These are phyloP conservation scores for Recurvomyces mirabilis DNA, from an alignment of 495 filamentous ascomycete species.

Conservation along the genomic window DNA sequence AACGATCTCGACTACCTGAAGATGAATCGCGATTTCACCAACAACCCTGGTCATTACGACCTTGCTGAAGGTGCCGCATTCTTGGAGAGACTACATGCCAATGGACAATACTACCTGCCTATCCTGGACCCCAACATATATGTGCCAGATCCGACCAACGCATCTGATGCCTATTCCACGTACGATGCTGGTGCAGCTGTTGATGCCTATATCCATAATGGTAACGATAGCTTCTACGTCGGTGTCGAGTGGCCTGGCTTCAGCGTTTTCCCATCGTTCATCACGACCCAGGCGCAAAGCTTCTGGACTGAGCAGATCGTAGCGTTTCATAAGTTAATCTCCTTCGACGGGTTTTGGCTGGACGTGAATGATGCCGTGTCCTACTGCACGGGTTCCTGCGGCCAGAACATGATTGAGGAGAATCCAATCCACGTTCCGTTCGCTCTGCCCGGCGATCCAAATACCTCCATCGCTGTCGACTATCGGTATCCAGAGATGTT, in stretches of 20 bases:
- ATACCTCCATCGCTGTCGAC: slow-evolving; percentile 8
- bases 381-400: slow-evolving; percentile 19
- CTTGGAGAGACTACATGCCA: slow-evolving; percentile 15
- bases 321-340: slow-evolving; percentile 9
- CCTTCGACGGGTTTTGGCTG: slow-evolving; percentile 20
- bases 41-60: slow-evolving; percentile 10
- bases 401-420: slow-evolving; percentile 4
- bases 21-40: slow-evolving; percentile 16
- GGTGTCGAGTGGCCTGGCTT: slow-evolving; percentile 21
- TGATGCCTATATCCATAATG: slow-evolving; percentile 14
- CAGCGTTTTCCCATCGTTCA: slow-evolving; percentile 14
- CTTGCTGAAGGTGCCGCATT: slow-evolving; percentile 13
- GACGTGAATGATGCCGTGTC: slow-evolving; percentile 18
- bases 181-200: slow-evolving; percentile 14
- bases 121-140: slow-evolving; percentile 21
- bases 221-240: slow-evolving; percentile 15
- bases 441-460: slow-evolving; percentile 16
- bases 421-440: slow-evolving; percentile 20
- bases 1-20: slow-evolving; percentile 21
- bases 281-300: slow-evolving; percentile 6
- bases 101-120: slow-evolving; percentile 19
- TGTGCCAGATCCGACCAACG: slow-evolving; percentile 14
- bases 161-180: slow-evolving; percentile 12
- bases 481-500: slow-evolving; percentile 19
- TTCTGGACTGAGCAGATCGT: slow-evolving; percentile 19